Conservation (phyloP, 108 stramenopile species). For the Cyclostephanos invisitatus region DNA sequence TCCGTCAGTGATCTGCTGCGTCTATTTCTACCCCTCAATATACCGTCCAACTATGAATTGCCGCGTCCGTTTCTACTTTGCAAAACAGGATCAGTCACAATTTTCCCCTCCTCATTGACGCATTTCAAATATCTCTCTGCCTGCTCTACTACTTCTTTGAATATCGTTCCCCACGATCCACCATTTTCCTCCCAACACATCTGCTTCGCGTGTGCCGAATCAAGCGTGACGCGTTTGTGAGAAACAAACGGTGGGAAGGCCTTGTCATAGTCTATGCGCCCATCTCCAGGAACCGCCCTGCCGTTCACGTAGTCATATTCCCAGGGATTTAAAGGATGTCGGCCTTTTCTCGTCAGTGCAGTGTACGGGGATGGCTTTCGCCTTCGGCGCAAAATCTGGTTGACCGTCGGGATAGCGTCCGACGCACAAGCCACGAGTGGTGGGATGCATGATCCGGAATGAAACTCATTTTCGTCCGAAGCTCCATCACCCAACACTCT, state of each 20-base stretch:
- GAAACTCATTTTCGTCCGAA: slow-evolving; percentile 10
- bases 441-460: slow-evolving; percentile 25
- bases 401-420: slow-evolving; percentile 51
- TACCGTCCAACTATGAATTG: neutral
- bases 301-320: slow-evolving; percentile 58
- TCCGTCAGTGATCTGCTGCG: too few relatives aligned
- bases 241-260: slow-evolving; percentile 50
- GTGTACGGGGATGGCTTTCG: slow-evolving; percentile 13
- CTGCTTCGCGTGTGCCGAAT: slow-evolving; percentile 56
- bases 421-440: slow-evolving; percentile 50
- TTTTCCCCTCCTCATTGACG: slow-evolving; percentile 7
- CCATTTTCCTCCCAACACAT: slow-evolving; percentile 62
- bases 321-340: slow-evolving; percentile 29
- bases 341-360: slow-evolving; percentile 10
- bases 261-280: slow-evolving; percentile 58
- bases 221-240: slow-evolving; percentile 37
- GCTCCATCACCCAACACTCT: slow-evolving; percentile 37
- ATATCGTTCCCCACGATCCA: slow-evolving; percentile 40
- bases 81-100: neutral
- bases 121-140: slow-evolving; percentile 20
- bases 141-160: slow-evolving; percentile 47
- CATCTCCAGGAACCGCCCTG: slow-evolving; percentile 54
- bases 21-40: too few relatives aligned
- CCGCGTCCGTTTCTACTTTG: neutral
- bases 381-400: slow-evolving; percentile 54